Evolutionary conservation across 169 alveolate species (phyloP).

Genomic region (Pseudocohnilembus persalinus): DNA sequence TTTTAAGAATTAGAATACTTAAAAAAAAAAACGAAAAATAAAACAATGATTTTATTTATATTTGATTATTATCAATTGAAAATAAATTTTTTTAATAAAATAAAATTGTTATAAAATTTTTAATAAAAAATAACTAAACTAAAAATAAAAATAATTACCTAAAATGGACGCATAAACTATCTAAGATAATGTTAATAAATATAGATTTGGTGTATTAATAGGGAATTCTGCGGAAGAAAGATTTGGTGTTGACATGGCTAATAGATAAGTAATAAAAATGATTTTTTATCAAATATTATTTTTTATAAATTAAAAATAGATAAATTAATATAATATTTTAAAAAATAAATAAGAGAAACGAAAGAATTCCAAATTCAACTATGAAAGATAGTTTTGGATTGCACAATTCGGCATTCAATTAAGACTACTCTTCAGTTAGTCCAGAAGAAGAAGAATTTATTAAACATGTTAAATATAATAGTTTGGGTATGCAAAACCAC

Average conservation of each 20-base stretch:
- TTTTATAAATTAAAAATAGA: no score
- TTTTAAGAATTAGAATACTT: no score
- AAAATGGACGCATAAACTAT: conserved; percentile 34
- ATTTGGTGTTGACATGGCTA: conserved; percentile 42
- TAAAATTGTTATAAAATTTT: no score
- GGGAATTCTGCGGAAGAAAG: conserved; percentile 47
- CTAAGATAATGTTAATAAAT: conserved; percentile 47
- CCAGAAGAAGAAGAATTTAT: conserved; percentile 33
- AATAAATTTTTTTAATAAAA: no score
- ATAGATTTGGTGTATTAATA: conserved; percentile 45
- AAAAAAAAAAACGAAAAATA: no score
- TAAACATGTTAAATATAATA: conserved; percentile 24
- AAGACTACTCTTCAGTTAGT: conserved; percentile 10
- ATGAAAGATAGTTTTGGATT: conserved; percentile 42
- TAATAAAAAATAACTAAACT: no score
- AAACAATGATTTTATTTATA: no score
- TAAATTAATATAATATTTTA: no score
- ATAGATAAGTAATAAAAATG: neutral
- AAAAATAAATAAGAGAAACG: no score
- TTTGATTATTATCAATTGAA: no score
- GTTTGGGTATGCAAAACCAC: conserved; percentile 41
- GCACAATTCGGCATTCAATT: conserved; percentile 25
- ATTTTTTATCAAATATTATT: neutral
- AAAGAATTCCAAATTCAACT: conserved; percentile 39
- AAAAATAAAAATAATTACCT: no score